Evolutionary conservation across 2,329 filamentous ascomycete species (phyloP), one percentile per base, ranked within the genome.

Genomic region (Ramularia endophylla): DNA sequence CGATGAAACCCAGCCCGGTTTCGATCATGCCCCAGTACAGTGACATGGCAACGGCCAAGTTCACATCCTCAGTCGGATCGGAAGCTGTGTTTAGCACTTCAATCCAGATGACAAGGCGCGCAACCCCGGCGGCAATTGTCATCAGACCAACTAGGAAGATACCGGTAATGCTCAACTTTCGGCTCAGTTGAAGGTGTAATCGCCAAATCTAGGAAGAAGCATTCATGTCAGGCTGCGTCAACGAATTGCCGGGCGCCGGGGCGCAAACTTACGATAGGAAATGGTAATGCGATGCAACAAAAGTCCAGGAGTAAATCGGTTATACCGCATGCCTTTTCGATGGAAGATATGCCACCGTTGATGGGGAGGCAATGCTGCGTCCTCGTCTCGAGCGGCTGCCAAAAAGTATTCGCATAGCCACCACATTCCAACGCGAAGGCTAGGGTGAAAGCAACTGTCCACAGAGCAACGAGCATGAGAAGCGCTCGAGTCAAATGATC

Each of bases 1-100:
- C 32, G 18, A 35, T 8, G 32, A 35, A 35, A 5, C 8, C 32
- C 11, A 35, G 32, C 16, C 32, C 32, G 7, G 18, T n/a, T 19
- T 35, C 32, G 8, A 35, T 35, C 32, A 20, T 35, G 13, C 32
- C 32, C 32, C 32, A 35, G 6, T 35, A 16, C 32, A 35, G 18
- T 8, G 32, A 8, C 13, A 35, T 8, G 13, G 32, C n/a, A 7
- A 35, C 13, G 19, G 13, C 32, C 7, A 35, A 16, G n/a, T 35
- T 35, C 8, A 35, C n/a, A 16, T 35, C 32, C n/a, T 35, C 16
- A 16, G 7, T 19, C 32, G 32, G 15, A 15, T 35, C 18, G 12
- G 7, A 8, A n/a, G 32, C 32, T 5, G 32, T 35, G 32, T 16
- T n/a, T 16, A 35, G n/a, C 7, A 35, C 18, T 19, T 17, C 13